A percentile compares a stretch with the other conserved stretches of the same genome.
phyloP scores from a whole-genome alignment of 2,329 filamentous ascomycete genomes.

The Alternaria incomplexa region DNA sequence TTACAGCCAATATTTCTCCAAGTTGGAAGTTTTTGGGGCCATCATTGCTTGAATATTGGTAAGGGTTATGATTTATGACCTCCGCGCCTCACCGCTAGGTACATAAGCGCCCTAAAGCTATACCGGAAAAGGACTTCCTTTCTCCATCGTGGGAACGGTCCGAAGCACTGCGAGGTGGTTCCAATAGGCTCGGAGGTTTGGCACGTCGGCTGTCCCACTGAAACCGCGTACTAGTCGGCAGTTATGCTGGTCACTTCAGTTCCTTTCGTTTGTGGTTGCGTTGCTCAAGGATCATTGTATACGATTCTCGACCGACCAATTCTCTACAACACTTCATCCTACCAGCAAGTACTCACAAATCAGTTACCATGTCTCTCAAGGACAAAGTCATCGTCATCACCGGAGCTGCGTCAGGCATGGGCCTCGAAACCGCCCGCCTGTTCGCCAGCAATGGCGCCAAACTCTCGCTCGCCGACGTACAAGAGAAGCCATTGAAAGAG shows the following conservation, averaged over 20 bases:
- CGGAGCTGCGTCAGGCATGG: slow-evolving; percentile 41
- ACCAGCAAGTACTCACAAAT: not conserved
- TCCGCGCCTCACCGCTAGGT: not conserved
- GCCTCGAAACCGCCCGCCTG: slow-evolving; percentile 33
- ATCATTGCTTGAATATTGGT: not conserved
- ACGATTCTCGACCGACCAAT: not conserved
- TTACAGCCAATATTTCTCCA: not conserved
- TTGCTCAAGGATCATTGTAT: not conserved
- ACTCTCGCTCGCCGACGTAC: slow-evolving; percentile 41
- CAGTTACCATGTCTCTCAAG: slow-evolving; percentile 27
- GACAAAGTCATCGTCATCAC: slow-evolving; percentile 42
- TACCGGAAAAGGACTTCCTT: not conserved
- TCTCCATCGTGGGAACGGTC: not conserved
- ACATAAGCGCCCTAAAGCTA: not conserved
- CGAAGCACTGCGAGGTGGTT: not conserved
- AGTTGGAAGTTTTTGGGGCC: not conserved
- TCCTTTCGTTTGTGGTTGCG: not conserved
- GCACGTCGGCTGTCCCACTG: not conserved
- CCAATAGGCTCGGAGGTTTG: not conserved
- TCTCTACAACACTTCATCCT: not conserved
- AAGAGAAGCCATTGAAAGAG: slow-evolving; percentile 31
- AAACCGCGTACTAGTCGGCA: not conserved
- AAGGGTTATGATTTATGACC: not conserved
- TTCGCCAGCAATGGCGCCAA: slow-evolving; percentile 38
- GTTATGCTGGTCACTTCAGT: not conserved